These are phyloP conservation scores for Fusarium nelsonii DNA, from an alignment of 2,329 filamentous ascomycete genomes.

Conservation along the genomic window DNA sequence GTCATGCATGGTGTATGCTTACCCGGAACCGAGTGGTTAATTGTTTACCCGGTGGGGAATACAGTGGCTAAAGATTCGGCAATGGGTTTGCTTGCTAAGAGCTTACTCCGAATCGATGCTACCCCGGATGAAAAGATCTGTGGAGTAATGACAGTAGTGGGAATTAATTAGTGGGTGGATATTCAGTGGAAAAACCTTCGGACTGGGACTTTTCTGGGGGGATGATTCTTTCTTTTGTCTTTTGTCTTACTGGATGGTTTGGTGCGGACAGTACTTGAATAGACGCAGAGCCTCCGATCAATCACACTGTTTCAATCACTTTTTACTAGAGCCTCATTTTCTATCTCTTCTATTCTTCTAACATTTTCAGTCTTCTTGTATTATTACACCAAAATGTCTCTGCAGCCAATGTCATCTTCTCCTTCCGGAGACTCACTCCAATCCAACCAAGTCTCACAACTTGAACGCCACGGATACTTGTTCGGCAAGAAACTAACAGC, in stretches of 20 bases:
- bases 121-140: slow-evolving; percentile 20
- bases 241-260: slow-evolving; percentile 22
- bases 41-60: slow-evolving; percentile 29
- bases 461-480: slow-evolving; percentile 65
- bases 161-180: background rate
- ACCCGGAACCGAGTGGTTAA: slow-evolving; percentile 34
- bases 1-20: slow-evolving; percentile 6
- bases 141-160: background rate
- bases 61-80: background rate
- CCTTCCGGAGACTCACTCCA: slow-evolving; percentile 45
- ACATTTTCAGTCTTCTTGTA: background rate
- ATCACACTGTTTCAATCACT: background rate
- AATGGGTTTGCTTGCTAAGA: background rate
- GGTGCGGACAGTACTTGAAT: slow-evolving; percentile 32
- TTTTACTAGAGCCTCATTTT: background rate
- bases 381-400: slow-evolving; percentile 33
- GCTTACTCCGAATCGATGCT: background rate
- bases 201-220: slow-evolving; percentile 13
- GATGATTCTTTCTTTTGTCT: slow-evolving; percentile 18
- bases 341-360: background rate
- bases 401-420: slow-evolving; percentile 18
- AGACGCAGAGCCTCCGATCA: background rate
- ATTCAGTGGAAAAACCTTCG: slow-evolving; percentile 38
- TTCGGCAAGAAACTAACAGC: slow-evolving; percentile 69
- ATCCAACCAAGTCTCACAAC: slow-evolving; percentile 42